These are phyloP conservation scores for Hypoxylon fuscum DNA, from an alignment of 495 filamentous ascomycete genomes.

Conservation along the genomic window DNA sequence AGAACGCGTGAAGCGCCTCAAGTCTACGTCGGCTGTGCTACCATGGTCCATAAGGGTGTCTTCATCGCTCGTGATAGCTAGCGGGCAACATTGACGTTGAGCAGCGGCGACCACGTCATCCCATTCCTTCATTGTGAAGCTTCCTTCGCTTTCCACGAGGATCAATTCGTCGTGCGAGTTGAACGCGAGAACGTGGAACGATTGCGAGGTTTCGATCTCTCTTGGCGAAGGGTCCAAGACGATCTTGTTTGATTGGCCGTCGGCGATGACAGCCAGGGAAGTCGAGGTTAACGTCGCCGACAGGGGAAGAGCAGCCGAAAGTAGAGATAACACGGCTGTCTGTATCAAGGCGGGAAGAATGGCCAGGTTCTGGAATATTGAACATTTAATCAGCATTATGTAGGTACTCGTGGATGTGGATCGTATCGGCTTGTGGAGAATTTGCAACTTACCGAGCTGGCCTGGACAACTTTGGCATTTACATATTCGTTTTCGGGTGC, in stretches of 20 bases:
- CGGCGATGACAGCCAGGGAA: conserved; percentile 65
- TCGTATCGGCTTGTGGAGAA: no score
- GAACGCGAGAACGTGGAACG: conserved; percentile 81
- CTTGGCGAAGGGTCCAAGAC: conserved; percentile 64
- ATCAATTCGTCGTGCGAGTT: conserved; percentile 77
- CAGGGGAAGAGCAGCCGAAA: conserved; percentile 79
- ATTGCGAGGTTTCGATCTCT: conserved; percentile 65
- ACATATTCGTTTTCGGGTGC: conserved; percentile 64
- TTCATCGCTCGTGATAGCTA: conserved; percentile 52
- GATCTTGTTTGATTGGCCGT: conserved; percentile 54
- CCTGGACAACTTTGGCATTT: conserved; percentile 60
- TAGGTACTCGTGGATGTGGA: no score
- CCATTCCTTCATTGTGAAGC: conserved; percentile 81
- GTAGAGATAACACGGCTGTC: conserved; percentile 73
- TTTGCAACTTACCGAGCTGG: conserved; percentile 55
- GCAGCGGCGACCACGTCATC: conserved; percentile 73
- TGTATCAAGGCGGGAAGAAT: conserved; percentile 80
- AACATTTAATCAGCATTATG: conserved; percentile 31
- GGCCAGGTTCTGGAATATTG: conserved; percentile 67
- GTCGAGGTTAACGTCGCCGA: conserved; percentile 72
- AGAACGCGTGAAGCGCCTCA: conserved; percentile 71
- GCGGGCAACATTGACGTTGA: conserved; percentile 67
- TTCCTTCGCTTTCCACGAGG: conserved; percentile 81
- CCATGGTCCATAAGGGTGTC: conserved; percentile 54
- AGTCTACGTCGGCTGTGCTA: conserved; percentile 47